Evolutionary conservation across 805 yeast species (phyloP).

Genomic region (Starmerella apicola): DNA sequence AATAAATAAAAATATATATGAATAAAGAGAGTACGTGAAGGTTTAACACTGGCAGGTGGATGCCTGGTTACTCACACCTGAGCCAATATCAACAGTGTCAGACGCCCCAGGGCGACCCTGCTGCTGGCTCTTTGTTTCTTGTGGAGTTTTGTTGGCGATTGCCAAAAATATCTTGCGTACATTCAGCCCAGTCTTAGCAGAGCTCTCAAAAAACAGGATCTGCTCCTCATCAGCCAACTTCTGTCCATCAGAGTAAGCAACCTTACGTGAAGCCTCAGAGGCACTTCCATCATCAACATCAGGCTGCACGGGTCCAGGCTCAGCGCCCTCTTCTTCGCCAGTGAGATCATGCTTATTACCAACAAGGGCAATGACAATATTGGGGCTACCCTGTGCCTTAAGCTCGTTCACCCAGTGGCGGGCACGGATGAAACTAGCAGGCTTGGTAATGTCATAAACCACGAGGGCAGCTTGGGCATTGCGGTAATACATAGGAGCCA

Average conservation of each 20-base stretch:
- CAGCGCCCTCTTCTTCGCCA: constrained; percentile 30
- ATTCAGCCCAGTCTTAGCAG: constrained; percentile 81
- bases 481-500: constrained; percentile 95
- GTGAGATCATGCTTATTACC: constrained; percentile 85
- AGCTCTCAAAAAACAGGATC: constrained; percentile 79
- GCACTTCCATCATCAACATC: constrained; percentile 26
- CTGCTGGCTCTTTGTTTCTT: constrained; percentile 25
- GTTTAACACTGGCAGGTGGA: constrained; percentile 19
- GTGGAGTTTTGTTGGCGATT: constrained; percentile 81
- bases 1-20: constrained; percentile 6
- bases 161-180: constrained; percentile 86
- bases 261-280: constrained; percentile 39
- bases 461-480: constrained; percentile 96
- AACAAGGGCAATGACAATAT: constrained; percentile 81
- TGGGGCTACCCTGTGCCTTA: constrained; percentile 89
- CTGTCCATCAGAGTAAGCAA: constrained; percentile 75
- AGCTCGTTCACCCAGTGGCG: constrained; percentile 97
- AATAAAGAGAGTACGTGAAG: neutral
- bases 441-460: constrained; percentile 89
- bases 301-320: constrained; percentile 22
- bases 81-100: constrained; percentile 19
- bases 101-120: constrained; percentile 20
- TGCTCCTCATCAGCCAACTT: constrained; percentile 84
- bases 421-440: constrained; percentile 88
- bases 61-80: constrained; percentile 13